phyloP scores from a whole-genome alignment of 306 rosid genomes.

The Argentina anserina region DNA sequence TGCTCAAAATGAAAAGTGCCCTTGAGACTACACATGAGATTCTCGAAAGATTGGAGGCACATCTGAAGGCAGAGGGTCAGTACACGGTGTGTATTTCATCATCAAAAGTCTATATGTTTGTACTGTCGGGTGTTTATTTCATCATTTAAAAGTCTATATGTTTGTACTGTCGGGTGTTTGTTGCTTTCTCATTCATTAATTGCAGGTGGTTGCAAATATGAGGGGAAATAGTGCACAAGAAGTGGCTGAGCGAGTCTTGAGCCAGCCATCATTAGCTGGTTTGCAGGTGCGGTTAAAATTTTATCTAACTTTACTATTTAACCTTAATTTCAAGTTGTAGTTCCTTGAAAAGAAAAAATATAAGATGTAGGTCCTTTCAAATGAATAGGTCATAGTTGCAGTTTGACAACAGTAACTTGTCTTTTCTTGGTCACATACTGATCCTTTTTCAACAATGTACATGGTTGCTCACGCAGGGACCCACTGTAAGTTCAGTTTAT shows the following conservation, averaged over 20 bases:
- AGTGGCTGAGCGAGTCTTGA: constrained; percentile 84
- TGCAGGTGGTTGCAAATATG: constrained; percentile 91
- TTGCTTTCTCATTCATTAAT: constrained; percentile 1
- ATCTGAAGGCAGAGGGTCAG: constrained; percentile 75
- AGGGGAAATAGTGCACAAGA: constrained; percentile 86
- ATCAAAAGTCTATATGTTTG: constrained; percentile 9
- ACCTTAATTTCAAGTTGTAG: background rate
- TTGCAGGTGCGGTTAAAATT: constrained; percentile 65
- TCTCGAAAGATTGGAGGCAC: constrained; percentile 92
- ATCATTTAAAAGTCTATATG: background rate
- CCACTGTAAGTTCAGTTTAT: constrained; percentile 84
- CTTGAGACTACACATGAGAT: constrained; percentile 87
- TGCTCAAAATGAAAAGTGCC: constrained; percentile 67
- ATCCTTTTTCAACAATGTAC: constrained; percentile 1
- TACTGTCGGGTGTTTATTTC: constrained; percentile 8
- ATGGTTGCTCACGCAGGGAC: constrained; percentile 62
- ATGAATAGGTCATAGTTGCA: background rate
- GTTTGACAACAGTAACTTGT: background rate
- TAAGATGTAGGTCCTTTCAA: background rate
- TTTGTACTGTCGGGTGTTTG: constrained; percentile 8
- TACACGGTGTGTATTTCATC: constrained; percentile 54
- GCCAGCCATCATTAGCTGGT: constrained; percentile 76
- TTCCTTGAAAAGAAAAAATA: background rate
- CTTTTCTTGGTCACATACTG: constrained; percentile 4
- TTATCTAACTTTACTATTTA: background rate